Conservation (phyloP, 495 filamentous ascomycete species). For the Aspergillus diversus region DNA sequence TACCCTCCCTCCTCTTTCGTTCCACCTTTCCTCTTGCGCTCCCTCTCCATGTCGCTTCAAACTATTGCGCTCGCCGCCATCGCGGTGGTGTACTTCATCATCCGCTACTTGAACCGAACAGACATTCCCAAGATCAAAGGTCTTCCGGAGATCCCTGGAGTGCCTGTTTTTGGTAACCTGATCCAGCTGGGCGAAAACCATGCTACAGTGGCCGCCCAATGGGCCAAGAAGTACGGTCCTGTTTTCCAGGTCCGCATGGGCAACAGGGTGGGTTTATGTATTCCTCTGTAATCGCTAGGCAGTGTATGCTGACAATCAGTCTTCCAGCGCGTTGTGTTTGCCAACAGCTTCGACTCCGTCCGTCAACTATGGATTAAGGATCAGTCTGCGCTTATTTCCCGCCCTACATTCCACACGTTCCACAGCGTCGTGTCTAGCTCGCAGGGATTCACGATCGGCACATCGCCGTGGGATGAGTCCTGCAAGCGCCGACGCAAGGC, state of each 20-base stretch:
- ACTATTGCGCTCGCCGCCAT: conserved; percentile 46
- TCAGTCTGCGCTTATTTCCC: conserved; percentile 69
- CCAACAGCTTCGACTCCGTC: conserved; percentile 70
- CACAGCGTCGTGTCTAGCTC: conserved; percentile 70
- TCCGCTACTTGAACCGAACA: conserved; percentile 59
- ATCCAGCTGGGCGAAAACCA: conserved; percentile 61
- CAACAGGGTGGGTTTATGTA: conserved; percentile 52
- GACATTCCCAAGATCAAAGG: conserved; percentile 66
- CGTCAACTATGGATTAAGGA: conserved; percentile 73
- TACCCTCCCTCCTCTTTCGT: not conserved
- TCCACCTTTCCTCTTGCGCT: not conserved
- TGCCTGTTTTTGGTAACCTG: conserved; percentile 67
- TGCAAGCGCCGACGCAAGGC: conserved; percentile 73
- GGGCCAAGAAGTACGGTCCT: conserved; percentile 65
- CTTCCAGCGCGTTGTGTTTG: conserved; percentile 64
- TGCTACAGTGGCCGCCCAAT: conserved; percentile 54
- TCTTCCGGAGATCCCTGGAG: conserved; percentile 63
- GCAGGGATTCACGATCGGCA: conserved; percentile 75
- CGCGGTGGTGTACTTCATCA: conserved; percentile 52
- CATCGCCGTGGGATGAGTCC: conserved; percentile 74
- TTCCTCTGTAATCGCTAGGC: not conserved
- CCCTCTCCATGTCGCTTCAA: conserved; percentile 45
- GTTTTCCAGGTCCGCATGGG: conserved; percentile 71
- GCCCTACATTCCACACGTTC: conserved; percentile 72
- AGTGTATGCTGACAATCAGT: not conserved